Evolutionary conservation across 202 grass and related monocot genomes (phyloP).

Genomic region (Carex arenaria): DNA sequence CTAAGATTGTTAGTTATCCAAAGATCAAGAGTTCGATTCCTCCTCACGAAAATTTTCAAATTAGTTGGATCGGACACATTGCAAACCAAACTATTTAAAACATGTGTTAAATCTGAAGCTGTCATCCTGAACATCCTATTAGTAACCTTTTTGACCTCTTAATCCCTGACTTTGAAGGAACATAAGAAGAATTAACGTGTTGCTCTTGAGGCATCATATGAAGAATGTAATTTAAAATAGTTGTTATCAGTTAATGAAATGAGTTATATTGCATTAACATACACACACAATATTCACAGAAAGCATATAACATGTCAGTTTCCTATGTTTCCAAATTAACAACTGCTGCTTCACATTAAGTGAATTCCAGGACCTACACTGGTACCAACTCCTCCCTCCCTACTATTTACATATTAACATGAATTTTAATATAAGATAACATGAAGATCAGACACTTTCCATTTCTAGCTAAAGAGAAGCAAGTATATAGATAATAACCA

Average conservation of each 20-base stretch:
- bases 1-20: no score
- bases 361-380: conserved; percentile 7
- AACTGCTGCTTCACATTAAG: conserved; percentile 2
- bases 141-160: not conserved
- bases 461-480: conserved; percentile 16
- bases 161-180: not conserved
- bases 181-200: not conserved
- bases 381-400: conserved; percentile 4
- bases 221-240: not conserved
- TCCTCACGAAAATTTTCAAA: not conserved
- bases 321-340: conserved; percentile 14
- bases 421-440: conserved; percentile 18
- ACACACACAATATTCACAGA: conserved; percentile 23
- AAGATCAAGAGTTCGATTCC: no score
- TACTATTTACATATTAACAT: conserved; percentile 24
- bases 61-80: not conserved
- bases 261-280: conserved; percentile 10
- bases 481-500: conserved; percentile 17
- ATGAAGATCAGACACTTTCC: conserved; percentile 13
- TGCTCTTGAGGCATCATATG: not conserved
- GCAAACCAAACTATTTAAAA: not conserved
- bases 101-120: not conserved
- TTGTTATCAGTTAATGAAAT: not conserved
- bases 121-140: not conserved
- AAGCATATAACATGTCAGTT: conserved; percentile 17